Evolutionary conservation across 495 filamentous ascomycete species (phyloP).

Genomic region (Entonaema liquescens): DNA sequence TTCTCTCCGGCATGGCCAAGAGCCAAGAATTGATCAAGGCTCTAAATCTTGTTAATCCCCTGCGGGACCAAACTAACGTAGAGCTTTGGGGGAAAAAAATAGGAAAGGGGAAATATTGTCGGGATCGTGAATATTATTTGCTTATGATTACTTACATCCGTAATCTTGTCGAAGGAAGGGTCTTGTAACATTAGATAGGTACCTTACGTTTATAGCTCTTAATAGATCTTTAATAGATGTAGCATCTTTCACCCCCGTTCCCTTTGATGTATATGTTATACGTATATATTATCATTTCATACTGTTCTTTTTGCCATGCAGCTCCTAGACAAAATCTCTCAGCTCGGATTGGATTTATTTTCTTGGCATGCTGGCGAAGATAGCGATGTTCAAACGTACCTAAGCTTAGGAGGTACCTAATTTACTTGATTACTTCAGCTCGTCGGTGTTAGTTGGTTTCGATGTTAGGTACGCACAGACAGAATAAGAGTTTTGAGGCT

Average conservation of each 20-base stretch:
- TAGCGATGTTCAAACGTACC: slow-evolving; percentile 36
- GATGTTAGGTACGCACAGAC: neutral
- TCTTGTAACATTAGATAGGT: neutral
- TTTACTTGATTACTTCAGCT: slow-evolving; percentile 28
- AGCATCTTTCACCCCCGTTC: neutral
- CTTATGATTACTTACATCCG: slow-evolving; percentile 26
- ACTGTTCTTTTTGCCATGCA: neutral
- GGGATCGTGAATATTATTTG: slow-evolving; percentile 22
- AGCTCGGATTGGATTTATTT: slow-evolving; percentile 41
- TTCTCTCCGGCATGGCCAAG: slow-evolving; percentile 10
- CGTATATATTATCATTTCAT: neutral
- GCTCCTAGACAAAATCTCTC: slow-evolving; percentile 7
- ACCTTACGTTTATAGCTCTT: slow-evolving; percentile 17
- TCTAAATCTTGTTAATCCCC: slow-evolving; percentile 34
- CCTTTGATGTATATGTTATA: neutral
- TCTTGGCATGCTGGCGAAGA: slow-evolving; percentile 35
- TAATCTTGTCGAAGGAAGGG: neutral
- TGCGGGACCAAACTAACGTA: slow-evolving; percentile 21
- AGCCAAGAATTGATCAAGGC: slow-evolving; percentile 17
- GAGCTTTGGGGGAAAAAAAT: slow-evolving; percentile 23
- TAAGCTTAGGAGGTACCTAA: too few species aligned
- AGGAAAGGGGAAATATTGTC: slow-evolving; percentile 1
- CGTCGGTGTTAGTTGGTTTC: slow-evolving; percentile 7
- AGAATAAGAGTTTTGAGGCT: slow-evolving; percentile 29
- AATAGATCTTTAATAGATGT: neutral